These are phyloP conservation scores for Cyclotella atomus DNA, from an alignment of 108 stramenopile species.

Conservation along the genomic window DNA sequence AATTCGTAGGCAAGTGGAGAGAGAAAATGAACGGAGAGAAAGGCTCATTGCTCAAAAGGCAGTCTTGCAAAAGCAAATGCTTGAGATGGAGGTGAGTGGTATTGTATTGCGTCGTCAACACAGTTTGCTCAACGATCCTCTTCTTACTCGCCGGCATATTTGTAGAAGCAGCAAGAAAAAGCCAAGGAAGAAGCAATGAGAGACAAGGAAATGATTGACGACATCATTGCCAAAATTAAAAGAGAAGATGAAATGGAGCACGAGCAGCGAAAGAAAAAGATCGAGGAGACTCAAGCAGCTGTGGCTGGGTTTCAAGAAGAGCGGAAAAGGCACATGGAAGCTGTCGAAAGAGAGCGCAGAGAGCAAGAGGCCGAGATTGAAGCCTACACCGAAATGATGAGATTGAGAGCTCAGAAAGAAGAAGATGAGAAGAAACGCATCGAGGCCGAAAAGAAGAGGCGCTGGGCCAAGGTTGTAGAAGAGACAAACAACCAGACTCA, in stretches of 20 bases:
- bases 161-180: slow-evolving; percentile 45
- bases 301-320: slow-evolving; percentile 53
- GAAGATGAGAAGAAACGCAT: slow-evolving; percentile 47
- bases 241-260: slow-evolving; percentile 59
- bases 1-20: slow-evolving; percentile 48
- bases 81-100: slow-evolving; percentile 45
- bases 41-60: slow-evolving; percentile 53
- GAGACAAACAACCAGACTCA: slow-evolving; percentile 52
- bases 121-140: background rate
- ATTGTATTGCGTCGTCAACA: background rate
- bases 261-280: slow-evolving; percentile 44
- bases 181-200: slow-evolving; percentile 44
- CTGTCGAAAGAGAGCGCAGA: slow-evolving; percentile 45
- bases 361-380: slow-evolving; percentile 57
- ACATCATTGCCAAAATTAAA: slow-evolving; percentile 62
- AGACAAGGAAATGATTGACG: slow-evolving; percentile 64
- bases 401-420: slow-evolving; percentile 40
- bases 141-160: background rate
- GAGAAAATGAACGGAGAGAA: slow-evolving; percentile 41
- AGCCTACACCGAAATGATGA: slow-evolving; percentile 61
- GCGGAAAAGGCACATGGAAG: slow-evolving; percentile 36
- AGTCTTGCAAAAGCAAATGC: slow-evolving; percentile 69
- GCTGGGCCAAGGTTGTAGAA: slow-evolving; percentile 58
- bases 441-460: slow-evolving; percentile 51
- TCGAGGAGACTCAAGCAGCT: slow-evolving; percentile 59